Evolutionary conservation across 768 basidiomycete genomes (phyloP).

Genomic region (Mycena haematopus): DNA sequence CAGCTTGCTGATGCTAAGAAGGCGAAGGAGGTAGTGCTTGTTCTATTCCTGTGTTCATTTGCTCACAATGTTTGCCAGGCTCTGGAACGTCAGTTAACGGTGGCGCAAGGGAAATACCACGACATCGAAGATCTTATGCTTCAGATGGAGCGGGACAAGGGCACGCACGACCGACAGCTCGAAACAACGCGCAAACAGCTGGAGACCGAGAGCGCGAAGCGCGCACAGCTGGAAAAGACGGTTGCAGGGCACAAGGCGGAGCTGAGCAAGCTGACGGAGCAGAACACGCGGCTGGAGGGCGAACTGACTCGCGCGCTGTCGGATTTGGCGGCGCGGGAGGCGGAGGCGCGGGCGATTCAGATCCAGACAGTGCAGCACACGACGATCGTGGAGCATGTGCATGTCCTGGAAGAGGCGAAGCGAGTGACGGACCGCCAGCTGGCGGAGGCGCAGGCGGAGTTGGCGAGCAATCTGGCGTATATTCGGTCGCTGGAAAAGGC

Average conservation of each 20-base stretch:
- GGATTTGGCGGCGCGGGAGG: conserved; percentile 82
- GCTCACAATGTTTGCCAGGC: conserved; percentile 50
- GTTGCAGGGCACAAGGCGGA: conserved; percentile 72
- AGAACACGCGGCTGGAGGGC: conserved; percentile 72
- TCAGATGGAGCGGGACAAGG: conserved; percentile 83
- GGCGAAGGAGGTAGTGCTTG: conserved; percentile 71
- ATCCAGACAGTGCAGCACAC: conserved; percentile 90
- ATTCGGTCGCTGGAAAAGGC: conserved; percentile 90
- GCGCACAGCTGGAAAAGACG: conserved; percentile 75
- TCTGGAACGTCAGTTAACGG: conserved; percentile 77
- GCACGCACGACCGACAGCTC: conserved; percentile 72
- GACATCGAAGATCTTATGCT: conserved; percentile 90
- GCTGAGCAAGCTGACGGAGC: conserved; percentile 68
- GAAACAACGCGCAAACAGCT: conserved; percentile 76
- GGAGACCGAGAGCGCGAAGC: conserved; percentile 73
- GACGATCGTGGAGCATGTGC: conserved; percentile 98
- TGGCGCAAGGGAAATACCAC: conserved; percentile 77
- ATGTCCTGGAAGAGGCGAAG: conserved; percentile 96
- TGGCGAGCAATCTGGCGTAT: conserved; percentile 74
- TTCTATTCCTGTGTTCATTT: background rate
- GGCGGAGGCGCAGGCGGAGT: conserved; percentile 77
- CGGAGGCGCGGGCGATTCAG: conserved; percentile 74
- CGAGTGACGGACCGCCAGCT: conserved; percentile 92
- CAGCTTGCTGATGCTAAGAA: conserved; percentile 65
- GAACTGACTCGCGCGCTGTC: conserved; percentile 83